Conservation (phyloP, 257 asterid genomes). For the Solanum habrochaites region DNA sequence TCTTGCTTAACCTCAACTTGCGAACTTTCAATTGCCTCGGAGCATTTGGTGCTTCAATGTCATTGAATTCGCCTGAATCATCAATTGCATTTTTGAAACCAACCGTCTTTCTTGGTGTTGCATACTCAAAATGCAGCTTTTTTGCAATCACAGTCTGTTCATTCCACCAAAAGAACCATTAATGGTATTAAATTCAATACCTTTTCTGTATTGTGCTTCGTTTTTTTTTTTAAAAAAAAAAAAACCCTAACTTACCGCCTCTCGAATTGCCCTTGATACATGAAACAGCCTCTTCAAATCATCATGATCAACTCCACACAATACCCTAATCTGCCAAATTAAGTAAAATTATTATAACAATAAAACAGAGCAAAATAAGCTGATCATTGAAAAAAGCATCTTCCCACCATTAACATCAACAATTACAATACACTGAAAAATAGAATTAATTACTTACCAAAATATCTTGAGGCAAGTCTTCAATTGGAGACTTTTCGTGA, state of each 20-base stretch:
- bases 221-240: too few relatives aligned
- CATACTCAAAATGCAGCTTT: slow-evolving; percentile 38
- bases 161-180: neutral
- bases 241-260: slow-evolving; percentile 24
- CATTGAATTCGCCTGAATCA: neutral
- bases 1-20: neutral
- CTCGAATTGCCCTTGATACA: slow-evolving; percentile 47
- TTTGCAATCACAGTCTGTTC: slow-evolving; percentile 43
- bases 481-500: slow-evolving; percentile 16
- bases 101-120: slow-evolving; percentile 40
- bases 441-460: neutral
- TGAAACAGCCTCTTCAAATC: slow-evolving; percentile 55
- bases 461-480: slow-evolving; percentile 11
- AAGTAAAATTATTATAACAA: neutral
- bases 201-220: neutral
- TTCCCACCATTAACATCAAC: neutral
- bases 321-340: slow-evolving; percentile 38
- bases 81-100: slow-evolving; percentile 7
- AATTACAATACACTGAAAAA: neutral
- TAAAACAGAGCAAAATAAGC: neutral
- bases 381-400: neutral
- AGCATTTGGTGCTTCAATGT: slow-evolving; percentile 5
- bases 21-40: neutral
- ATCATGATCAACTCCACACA: slow-evolving; percentile 80
- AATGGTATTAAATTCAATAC: neutral